These are phyloP conservation scores for Trichoderma aggressivum DNA, from an alignment of 2,329 filamentous ascomycete genomes.

Conservation along the genomic window DNA sequence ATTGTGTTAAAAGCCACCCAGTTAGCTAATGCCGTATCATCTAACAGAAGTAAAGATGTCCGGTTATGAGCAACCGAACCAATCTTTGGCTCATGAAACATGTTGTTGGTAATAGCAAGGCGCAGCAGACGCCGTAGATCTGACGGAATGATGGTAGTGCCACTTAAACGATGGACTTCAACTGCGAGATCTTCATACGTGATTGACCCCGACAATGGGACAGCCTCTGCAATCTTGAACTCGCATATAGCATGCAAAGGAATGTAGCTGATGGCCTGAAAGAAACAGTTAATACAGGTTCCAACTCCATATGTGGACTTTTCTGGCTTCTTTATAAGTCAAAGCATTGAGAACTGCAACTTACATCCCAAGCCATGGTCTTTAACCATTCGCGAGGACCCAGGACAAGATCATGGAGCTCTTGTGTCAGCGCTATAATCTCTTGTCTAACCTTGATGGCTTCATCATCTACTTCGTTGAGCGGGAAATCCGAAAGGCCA, in stretches of 20 bases:
- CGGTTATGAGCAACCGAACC: slow-evolving; percentile 40
- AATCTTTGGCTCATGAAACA: slow-evolving; percentile 38
- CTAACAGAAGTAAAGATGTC: slow-evolving; percentile 31
- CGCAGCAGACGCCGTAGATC: slow-evolving; percentile 38
- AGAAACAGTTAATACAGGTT: not conserved
- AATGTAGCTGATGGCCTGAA: slow-evolving; percentile 27
- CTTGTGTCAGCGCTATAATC: slow-evolving; percentile 24
- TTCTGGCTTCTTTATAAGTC: not conserved
- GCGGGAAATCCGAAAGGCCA: slow-evolving; percentile 24
- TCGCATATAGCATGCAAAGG: slow-evolving; percentile 32
- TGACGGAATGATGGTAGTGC: slow-evolving; percentile 25
- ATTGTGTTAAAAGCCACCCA: slow-evolving; percentile 32
- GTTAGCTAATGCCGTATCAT: slow-evolving; percentile 28
- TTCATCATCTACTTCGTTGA: slow-evolving; percentile 15
- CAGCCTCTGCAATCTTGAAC: slow-evolving; percentile 31
- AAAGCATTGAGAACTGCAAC: not conserved
- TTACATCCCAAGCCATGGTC: slow-evolving; percentile 30
- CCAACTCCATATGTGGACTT: not conserved
- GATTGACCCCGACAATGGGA: slow-evolving; percentile 28
- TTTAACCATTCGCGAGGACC: slow-evolving; percentile 25
- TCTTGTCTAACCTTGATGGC: slow-evolving; percentile 20
- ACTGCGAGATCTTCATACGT: slow-evolving; percentile 28
- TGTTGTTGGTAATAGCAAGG: slow-evolving; percentile 37
- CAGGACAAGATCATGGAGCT: slow-evolving; percentile 24
- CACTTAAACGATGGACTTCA: slow-evolving; percentile 25